Evolutionary conservation across 1,139 yeast species (phyloP), one percentile per base, ranked within the genome.

Genomic region (Nakaseomyces nivariensis): DNA sequence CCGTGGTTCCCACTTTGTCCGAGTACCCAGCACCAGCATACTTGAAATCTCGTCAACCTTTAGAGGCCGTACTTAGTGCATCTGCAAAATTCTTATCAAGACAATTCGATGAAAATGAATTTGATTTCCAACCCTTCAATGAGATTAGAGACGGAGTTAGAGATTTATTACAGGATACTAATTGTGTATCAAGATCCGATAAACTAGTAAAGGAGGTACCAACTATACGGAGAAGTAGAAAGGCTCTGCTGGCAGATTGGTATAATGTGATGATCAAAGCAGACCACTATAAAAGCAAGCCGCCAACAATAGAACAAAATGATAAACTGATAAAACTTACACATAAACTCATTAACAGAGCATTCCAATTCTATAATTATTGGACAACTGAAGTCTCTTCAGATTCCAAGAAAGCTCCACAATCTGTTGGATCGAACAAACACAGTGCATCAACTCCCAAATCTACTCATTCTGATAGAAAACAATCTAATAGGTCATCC

Each of bases 241-340:
- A 90, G 66, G 75, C 82, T 24, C 71, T 92, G 51, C 76, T 92
- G 44, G 90, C 96, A 0, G 97, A 90, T 62, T 85, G 97, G 85
- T 90, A 94, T 50, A 85, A 83, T 52, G 72, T 92, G 44, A 89
- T 90, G 77, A 78, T 85, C 8, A 84, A 85, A 58, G 96, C 97
- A 3, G 88, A 85, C 60, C 88, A 85, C 51, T 85, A 81, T 63
- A 81, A 84, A 61, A 82, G 86, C 48, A 82, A 95, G 0, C 74
- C 83, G 37, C 31, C 43, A 9, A 82, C 79, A 52, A 74, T 74
- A 48, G 73, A 75, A 43, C 82, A 85, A 56, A 77, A 88, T 52
- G 88, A 83, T 58, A 78, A 82, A 25, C 72, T 90, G 52, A 84
- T 86, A 34, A 68, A 82, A 48, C 77, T 89, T 73, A 79, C 86